A percentile compares a stretch with the other conserved stretches of the same genome.
Conservation (phyloP, 2,329 filamentous ascomycete genomes). For the Trichoderma lentiforme region DNA sequence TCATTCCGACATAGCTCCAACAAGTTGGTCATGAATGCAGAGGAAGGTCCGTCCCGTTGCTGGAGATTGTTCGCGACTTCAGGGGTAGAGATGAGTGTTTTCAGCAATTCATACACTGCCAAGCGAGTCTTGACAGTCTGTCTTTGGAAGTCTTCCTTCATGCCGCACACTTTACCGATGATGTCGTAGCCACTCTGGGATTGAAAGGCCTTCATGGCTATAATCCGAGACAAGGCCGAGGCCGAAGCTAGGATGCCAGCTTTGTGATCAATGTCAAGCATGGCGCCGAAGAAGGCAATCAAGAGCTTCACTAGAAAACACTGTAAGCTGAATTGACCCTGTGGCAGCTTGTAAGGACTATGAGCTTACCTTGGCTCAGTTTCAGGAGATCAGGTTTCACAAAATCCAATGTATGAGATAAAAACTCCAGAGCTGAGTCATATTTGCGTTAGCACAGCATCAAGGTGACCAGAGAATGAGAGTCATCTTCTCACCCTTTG, state of each 20-base stretch:
- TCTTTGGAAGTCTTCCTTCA: slow-evolving; percentile 56
- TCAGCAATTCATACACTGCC: slow-evolving; percentile 50
- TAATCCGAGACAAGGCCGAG: slow-evolving; percentile 49
- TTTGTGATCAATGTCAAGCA: slow-evolving; percentile 58
- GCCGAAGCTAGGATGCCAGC: slow-evolving; percentile 55
- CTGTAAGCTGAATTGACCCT: not conserved
- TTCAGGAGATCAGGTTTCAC: slow-evolving; percentile 46
- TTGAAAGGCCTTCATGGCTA: slow-evolving; percentile 50
- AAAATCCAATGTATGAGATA: slow-evolving; percentile 51
- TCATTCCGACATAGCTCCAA: slow-evolving; percentile 52
- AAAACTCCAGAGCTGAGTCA: slow-evolving; percentile 50
- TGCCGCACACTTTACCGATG: slow-evolving; percentile 46
- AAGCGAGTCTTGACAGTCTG: slow-evolving; percentile 51
- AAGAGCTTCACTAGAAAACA: slow-evolving; percentile 41
- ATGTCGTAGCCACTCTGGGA: slow-evolving; percentile 47
- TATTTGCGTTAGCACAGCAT: not conserved
- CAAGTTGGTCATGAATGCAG: slow-evolving; percentile 48
- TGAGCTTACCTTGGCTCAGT: slow-evolving; percentile 45
- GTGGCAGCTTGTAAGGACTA: not conserved
- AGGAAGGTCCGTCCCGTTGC: slow-evolving; percentile 41
- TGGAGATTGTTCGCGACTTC: slow-evolving; percentile 44
- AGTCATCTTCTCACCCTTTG: slow-evolving; percentile 41
- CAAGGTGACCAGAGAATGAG: not conserved
- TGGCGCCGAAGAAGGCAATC: slow-evolving; percentile 54
- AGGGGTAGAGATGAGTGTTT: slow-evolving; percentile 41